Base-by-base conservation (phyloP, 164 flowering plant species). In the Pachysandra terminalis region DNA sequence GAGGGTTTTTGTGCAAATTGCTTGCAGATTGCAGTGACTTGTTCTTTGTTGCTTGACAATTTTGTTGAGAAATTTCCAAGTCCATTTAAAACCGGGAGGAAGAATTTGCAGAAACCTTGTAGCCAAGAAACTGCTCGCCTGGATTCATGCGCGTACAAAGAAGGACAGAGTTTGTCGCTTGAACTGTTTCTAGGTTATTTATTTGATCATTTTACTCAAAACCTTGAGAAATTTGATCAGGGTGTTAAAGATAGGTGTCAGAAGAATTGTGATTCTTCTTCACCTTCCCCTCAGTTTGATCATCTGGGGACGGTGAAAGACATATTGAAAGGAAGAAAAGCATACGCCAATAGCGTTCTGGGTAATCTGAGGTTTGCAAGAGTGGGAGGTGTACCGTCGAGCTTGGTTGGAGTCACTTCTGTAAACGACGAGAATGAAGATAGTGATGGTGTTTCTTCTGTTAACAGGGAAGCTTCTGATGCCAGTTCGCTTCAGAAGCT, bases 301-400 rank as follows among this genome's bases (percentile, higher is more conserved):
- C 85, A 83, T 75, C 70, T 85, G 41, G 81, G 71, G 70, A 78
- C 73, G 35, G 59, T 90, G 23, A 68, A 74, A 37, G 77, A 80
- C 58, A 68, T 90, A 22, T 63, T 80, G 64, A 88, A 87, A 65
- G 88, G 87, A 56, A 79, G 82, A 75, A 86, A 82, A 68, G 87
- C 81, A 21, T 90, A 92, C 68, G 81, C 86, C 5, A 79, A 83
- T 83, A 77, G 74, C 3, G 81, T 92, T 72, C 62, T 90, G 48
- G 87, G 89, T 25, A 90, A 88, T 70, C 64, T 95, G 78, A 82
- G 74, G 63, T 95, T 95, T 85, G 99, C 99, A 0, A 87, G 89
- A 68, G 87, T 95, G 26, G 96, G 95, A 64, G 98, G 96, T 51
- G 80, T 82, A 8, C 91, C 97, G 0, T 67, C 87, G 5, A 77